Evolutionary conservation across 805 yeast genomes (phyloP).

Genomic region (Candida chauliodis): DNA sequence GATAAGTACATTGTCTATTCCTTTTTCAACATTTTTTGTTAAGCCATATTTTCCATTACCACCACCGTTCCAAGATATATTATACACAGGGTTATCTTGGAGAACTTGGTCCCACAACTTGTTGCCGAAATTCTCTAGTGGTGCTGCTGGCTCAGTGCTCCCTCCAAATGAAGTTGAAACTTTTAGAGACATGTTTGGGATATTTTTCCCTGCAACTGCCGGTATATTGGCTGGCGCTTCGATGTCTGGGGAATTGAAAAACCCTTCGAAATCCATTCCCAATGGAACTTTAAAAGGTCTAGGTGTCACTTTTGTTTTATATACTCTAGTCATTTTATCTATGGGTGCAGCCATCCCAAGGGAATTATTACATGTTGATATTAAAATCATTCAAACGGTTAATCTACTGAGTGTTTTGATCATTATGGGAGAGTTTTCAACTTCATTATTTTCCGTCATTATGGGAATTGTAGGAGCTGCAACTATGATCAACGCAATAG

Average conservation of each 20-base stretch:
- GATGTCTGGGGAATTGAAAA: slow-evolving; percentile 90
- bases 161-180: slow-evolving; percentile 55
- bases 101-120: slow-evolving; percentile 61
- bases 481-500: slow-evolving; percentile 82
- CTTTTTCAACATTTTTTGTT: slow-evolving; percentile 68
- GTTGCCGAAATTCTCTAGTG: slow-evolving; percentile 75
- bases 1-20: slow-evolving; percentile 74
- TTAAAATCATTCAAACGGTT: slow-evolving; percentile 81
- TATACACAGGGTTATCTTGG: slow-evolving; percentile 76
- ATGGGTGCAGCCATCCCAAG: slow-evolving; percentile 82
- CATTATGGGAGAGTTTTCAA: slow-evolving; percentile 85
- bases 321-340: slow-evolving; percentile 74
- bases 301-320: slow-evolving; percentile 69
- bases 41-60: slow-evolving; percentile 52
- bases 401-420: slow-evolving; percentile 66
- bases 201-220: slow-evolving; percentile 97
- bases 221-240: slow-evolving; percentile 99
- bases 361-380: slow-evolving; percentile 68
- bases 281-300: slow-evolving; percentile 90
- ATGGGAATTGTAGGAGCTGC: slow-evolving; percentile 98
- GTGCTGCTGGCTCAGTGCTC: slow-evolving; percentile 86
- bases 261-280: slow-evolving; percentile 88
- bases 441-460: slow-evolving; percentile 86
- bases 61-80: slow-evolving; percentile 40
- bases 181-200: slow-evolving; percentile 84